Evolutionary conservation across 73 alveolate genomes (phyloP), one percentile per base, ranked within the genome.

Genomic region (Symbiodinium pilosum): DNA sequence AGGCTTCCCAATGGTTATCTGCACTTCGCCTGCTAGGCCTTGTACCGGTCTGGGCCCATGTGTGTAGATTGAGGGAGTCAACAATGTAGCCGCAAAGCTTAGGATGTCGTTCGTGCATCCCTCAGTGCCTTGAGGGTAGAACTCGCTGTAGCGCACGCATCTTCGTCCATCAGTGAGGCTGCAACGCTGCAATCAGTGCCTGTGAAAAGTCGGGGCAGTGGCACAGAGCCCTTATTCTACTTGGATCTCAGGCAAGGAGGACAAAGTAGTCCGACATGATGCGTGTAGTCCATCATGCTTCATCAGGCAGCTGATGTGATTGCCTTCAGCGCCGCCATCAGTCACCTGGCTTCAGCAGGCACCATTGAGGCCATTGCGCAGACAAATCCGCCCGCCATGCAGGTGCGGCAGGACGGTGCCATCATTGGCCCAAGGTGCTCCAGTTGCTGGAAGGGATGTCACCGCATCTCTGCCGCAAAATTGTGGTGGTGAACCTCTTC

Each of bases 131-230:
- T 47, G 21, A 14, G 6, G 6, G 59, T 47, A 47, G 21, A 47
- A 47, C 59, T 6, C 14, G 14, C 59, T 14, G 14, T 47, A n/a
- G 59, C 14, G 59, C 59, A 47, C 14, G 59, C 59, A 6, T 6
- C 59, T 6, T 47, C 14, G 59, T 9, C 59, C 59, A 14, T 47
- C 59, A 14, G 59, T n/a, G 38, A 64, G 81, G 81, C 81, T 64
- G 81, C 81, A 64, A 64, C 38, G 81, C 81, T 64, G 81, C 81
- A 2, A 64, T 64, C 38, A 64, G 81, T 64, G 81, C 81, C 18
- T 64, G 81, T 30, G 81, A 64, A 38, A 64, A 64, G 81, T 64
- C 81, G 81, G 81, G 81, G 4, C 81, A 64, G 38, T 64, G 81
- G 81, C 81, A 30, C 39, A 26, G 38, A n/a, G 81, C 81, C 81